Evolutionary conservation across 2,329 filamentous ascomycete genomes (phyloP).

Genomic region (Penicillium polonicum): DNA sequence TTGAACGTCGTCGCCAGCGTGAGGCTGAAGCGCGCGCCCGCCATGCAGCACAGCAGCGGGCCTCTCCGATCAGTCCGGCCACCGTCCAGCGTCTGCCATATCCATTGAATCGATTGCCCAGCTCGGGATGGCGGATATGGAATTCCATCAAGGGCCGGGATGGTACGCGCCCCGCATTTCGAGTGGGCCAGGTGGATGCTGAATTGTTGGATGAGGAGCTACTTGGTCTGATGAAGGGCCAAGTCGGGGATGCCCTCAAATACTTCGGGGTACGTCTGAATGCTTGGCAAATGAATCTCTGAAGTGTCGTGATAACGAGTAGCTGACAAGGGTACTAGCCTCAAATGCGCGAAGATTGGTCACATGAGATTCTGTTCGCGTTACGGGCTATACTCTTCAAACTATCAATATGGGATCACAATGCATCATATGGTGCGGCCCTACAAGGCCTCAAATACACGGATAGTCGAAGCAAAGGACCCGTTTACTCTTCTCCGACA

Average conservation of each 20-base stretch:
- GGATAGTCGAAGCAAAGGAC: conserved; percentile 68
- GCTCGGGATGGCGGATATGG: conserved; percentile 57
- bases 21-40: conserved; percentile 64
- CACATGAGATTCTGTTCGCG: conserved; percentile 75
- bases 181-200: conserved; percentile 93
- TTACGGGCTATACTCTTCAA: conserved; percentile 86
- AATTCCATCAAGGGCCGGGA: conserved; percentile 69
- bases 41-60: conserved; percentile 43
- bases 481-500: conserved; percentile 68
- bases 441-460: conserved; percentile 89
- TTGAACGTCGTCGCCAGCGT: conserved; percentile 74
- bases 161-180: conserved; percentile 79
- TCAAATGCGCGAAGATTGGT: conserved; percentile 81
- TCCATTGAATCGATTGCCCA: conserved; percentile 59
- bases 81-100: conserved; percentile 59
- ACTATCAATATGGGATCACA: conserved; percentile 92
- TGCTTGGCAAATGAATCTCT: background rate
- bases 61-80: conserved; percentile 53
- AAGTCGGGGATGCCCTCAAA: conserved; percentile 84
- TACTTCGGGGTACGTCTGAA: conserved; percentile 66
- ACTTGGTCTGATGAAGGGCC: conserved; percentile 75
- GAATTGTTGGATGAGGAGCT: conserved; percentile 94
- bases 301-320: background rate
- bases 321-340: conserved; percentile 32
- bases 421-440: conserved; percentile 89